These are phyloP conservation scores for Chenopodium formosanum DNA, from an alignment of 148 eudicot species.

Conservation along the genomic window DNA sequence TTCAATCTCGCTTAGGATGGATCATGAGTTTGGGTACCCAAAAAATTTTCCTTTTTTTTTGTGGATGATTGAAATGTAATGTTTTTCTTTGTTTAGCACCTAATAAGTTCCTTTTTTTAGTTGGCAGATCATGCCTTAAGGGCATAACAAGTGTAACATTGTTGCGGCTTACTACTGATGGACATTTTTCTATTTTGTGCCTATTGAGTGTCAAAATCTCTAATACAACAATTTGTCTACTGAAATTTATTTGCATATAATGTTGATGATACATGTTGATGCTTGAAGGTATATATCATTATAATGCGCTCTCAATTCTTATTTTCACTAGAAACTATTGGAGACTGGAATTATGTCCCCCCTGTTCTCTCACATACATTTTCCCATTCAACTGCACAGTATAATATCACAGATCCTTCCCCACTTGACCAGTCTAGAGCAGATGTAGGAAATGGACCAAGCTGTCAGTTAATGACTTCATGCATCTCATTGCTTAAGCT, in stretches of 20 bases:
- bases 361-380: background rate
- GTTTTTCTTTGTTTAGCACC: background rate
- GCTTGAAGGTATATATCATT: background rate
- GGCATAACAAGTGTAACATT: background rate
- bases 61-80: background rate
- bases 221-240: background rate
- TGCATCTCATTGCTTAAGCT: background rate
- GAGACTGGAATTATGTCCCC: background rate
- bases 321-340: background rate
- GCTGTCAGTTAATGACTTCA: background rate
- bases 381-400: background rate
- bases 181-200: background rate
- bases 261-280: background rate
- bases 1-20: background rate
- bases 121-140: background rate
- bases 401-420: background rate
- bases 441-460: background rate
- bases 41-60: background rate
- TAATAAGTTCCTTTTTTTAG: background rate
- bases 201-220: no score
- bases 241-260: background rate
- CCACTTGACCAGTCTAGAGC: background rate
- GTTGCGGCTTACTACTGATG: background rate
- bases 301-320: background rate
- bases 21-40: background rate